Percentiles rank a stretch among this genome's conserved stretches.
Evolutionary conservation across 2,329 filamentous ascomycete species (phyloP).

Genomic region (Colletotrichum plurivorum): DNA sequence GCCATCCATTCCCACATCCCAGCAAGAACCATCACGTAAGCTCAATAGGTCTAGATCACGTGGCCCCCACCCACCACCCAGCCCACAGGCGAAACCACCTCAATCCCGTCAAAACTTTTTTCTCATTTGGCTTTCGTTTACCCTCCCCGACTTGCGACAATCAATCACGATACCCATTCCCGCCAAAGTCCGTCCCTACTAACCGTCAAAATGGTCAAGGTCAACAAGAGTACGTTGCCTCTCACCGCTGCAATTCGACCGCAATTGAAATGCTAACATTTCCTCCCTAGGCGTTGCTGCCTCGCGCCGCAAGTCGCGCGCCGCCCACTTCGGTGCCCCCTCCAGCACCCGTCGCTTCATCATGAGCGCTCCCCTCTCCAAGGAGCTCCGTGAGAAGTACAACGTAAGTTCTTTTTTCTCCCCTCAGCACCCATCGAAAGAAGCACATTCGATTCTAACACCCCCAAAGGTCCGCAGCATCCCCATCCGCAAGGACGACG

Average conservation of each 20-base stretch:
- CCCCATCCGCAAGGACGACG: constrained; percentile 97
- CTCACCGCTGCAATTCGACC: not conserved
- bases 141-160: not conserved
- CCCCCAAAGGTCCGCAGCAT: constrained; percentile 86
- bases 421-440: not conserved
- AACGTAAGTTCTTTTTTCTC: constrained; percentile 75
- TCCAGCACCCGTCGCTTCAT: constrained; percentile 95
- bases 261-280: constrained; percentile 41
- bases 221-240: constrained; percentile 69
- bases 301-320: constrained; percentile 98
- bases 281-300: constrained; percentile 72
- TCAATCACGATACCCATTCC: constrained; percentile 15
- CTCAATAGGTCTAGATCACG: constrained; percentile 10
- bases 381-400: constrained; percentile 99
- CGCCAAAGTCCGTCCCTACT: constrained; percentile 33
- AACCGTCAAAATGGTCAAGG: constrained; percentile 76
- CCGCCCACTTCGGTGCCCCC: constrained; percentile 96
- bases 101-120: constrained; percentile 13
- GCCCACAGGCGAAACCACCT: not conserved
- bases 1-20: not conserved
- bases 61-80: not conserved
- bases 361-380: constrained; percentile 96
- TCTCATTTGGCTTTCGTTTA: not conserved
- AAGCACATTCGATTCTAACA: not conserved
- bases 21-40: constrained; percentile 13